Evolutionary conservation across 306 rosid genomes (phyloP).

Genomic region (Quercus ilex): DNA sequence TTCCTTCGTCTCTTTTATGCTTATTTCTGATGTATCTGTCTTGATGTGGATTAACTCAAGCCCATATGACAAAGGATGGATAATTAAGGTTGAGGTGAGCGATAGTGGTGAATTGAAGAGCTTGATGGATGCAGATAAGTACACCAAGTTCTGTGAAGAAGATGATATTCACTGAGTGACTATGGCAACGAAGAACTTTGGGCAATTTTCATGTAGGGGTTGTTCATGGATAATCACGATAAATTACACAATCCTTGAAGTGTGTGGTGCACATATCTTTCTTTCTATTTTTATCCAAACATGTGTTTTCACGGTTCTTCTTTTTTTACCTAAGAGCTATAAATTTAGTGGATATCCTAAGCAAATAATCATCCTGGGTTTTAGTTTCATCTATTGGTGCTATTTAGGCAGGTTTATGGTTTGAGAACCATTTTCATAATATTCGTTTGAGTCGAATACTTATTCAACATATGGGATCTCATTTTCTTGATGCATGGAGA

Average conservation of each 20-base stretch:
- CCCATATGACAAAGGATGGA: conserved; percentile 86
- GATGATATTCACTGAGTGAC: conserved; percentile 68
- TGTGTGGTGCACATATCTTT: conserved; percentile 2
- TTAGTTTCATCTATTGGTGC: background rate
- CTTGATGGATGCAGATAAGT: conserved; percentile 79
- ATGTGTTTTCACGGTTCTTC: conserved; percentile 11
- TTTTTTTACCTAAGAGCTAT: conserved; percentile 22
- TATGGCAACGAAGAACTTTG: conserved; percentile 11
- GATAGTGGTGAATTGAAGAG: conserved; percentile 54
- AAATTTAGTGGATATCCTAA: background rate
- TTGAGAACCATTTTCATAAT: no score
- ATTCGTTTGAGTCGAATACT: no score
- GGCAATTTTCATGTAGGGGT: conserved; percentile 3
- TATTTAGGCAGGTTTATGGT: no score
- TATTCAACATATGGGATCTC: no score
- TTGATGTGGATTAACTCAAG: conserved; percentile 64
- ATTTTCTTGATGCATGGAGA: no score
- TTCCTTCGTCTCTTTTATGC: background rate
- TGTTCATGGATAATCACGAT: conserved; percentile 1
- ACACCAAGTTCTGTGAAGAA: conserved; percentile 93
- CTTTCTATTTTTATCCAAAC: background rate
- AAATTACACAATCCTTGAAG: conserved; percentile 21
- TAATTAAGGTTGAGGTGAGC: conserved; percentile 68
- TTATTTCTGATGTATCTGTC: conserved; percentile 8
- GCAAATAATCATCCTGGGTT: conserved; percentile 8